Conservation (phyloP, 2,329 filamentous ascomycete species). For the Daldinia sp. region DNA sequence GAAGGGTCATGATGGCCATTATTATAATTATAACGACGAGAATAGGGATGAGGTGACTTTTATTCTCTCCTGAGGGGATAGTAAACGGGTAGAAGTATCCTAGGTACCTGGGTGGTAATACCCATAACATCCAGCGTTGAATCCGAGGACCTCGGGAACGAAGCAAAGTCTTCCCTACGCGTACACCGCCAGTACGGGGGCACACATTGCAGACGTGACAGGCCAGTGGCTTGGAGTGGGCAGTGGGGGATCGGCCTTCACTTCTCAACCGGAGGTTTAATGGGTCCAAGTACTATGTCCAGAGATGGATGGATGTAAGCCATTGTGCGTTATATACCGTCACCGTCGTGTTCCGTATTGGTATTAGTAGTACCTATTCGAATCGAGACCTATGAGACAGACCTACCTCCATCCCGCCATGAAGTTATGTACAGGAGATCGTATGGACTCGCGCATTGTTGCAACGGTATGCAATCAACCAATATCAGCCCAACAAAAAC, state of each 20-base stretch:
- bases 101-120: background rate
- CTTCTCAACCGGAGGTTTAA: conserved; percentile 3
- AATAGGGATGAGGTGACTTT: background rate
- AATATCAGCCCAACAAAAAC: conserved; percentile 3
- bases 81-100: background rate
- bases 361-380: no score
- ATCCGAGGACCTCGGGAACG: background rate
- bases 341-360: background rate
- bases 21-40: background rate
- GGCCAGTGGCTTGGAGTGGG: background rate
- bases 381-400: background rate
- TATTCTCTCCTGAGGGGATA: background rate
- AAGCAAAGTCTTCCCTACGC: background rate
- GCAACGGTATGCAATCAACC: conserved; percentile 8
- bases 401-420: no score
- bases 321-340: conserved; percentile 5
- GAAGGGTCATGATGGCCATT: no score
- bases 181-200: background rate
- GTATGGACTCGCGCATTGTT: conserved; percentile 20
- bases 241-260: conserved; percentile 1
- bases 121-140: background rate
- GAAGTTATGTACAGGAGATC: background rate
- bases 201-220: background rate
- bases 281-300: background rate
- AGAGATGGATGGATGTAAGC: background rate